Percentiles rank a stretch among this genome's conserved stretches.
Conservation (phyloP, 345 rosid genomes). For the Linum usitatissimum region DNA sequence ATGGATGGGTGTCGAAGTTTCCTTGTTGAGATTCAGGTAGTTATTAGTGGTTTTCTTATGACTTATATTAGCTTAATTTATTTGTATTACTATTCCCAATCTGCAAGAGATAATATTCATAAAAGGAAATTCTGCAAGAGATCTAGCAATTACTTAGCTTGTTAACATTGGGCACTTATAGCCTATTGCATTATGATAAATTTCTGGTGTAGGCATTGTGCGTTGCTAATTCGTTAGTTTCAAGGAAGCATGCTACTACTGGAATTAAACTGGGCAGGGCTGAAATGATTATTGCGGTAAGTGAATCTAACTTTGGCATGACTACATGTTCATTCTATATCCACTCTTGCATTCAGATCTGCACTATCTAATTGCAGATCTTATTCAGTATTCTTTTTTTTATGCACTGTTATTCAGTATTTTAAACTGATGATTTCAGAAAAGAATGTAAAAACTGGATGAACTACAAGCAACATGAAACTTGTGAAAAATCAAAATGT, state of each 20-base stretch:
- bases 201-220: slow-evolving; percentile 57
- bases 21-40: slow-evolving; percentile 84
- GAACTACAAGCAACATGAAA: no score
- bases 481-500: no score
- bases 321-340: background rate
- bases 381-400: background rate
- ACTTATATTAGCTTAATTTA: background rate
- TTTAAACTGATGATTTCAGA: no score
- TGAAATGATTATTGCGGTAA: slow-evolving; percentile 84
- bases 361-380: no score
- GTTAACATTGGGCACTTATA: background rate
- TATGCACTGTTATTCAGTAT: background rate
- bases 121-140: background rate
- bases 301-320: slow-evolving; percentile 16
- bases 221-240: slow-evolving; percentile 47
- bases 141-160: background rate
- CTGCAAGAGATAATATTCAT: background rate
- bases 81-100: background rate
- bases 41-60: background rate
- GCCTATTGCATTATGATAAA: slow-evolving; percentile 1
- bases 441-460: no score
- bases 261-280: slow-evolving; percentile 80
- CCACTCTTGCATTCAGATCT: background rate
- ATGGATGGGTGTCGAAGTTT: slow-evolving; percentile 88
- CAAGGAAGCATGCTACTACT: slow-evolving; percentile 68